These are phyloP conservation scores for Pythium vanterpoolii DNA, from an alignment of 352 stramenopile species.

Conservation along the genomic window DNA sequence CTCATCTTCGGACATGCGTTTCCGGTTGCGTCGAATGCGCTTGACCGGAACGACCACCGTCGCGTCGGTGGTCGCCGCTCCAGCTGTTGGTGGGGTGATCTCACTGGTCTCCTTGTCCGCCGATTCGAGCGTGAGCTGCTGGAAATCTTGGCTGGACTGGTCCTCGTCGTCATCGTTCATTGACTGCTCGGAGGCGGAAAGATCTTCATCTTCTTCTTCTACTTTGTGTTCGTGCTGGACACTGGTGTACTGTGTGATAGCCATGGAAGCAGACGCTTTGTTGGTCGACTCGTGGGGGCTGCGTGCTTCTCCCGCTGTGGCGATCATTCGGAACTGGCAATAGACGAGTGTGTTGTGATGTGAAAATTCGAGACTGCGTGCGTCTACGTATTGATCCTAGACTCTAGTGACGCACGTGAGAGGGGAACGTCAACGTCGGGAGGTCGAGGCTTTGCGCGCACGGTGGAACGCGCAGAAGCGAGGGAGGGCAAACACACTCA, in stretches of 20 bases:
- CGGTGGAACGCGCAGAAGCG: background rate
- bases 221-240: background rate
- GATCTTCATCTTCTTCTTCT: background rate
- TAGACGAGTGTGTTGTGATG: background rate
- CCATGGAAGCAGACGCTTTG: background rate
- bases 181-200: background rate
- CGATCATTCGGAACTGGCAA: background rate
- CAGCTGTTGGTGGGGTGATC: too few species aligned
- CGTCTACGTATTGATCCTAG: background rate
- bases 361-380: background rate
- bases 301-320: background rate
- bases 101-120: background rate
- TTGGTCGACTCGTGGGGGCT: constrained; percentile 9
- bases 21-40: constrained; percentile 14
- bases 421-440: background rate
- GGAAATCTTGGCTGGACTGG: background rate
- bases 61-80: too few species aligned
- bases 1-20: constrained; percentile 21
- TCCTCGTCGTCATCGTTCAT: background rate
- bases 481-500: background rate
- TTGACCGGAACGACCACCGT: background rate
- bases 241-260: background rate
- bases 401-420: background rate
- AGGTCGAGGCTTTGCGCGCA: background rate
- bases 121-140: constrained; percentile 8